These are phyloP conservation scores for Sporobolus alterniflorus DNA, from an alignment of 202 grass and related monocot genomes.

Conservation along the genomic window DNA sequence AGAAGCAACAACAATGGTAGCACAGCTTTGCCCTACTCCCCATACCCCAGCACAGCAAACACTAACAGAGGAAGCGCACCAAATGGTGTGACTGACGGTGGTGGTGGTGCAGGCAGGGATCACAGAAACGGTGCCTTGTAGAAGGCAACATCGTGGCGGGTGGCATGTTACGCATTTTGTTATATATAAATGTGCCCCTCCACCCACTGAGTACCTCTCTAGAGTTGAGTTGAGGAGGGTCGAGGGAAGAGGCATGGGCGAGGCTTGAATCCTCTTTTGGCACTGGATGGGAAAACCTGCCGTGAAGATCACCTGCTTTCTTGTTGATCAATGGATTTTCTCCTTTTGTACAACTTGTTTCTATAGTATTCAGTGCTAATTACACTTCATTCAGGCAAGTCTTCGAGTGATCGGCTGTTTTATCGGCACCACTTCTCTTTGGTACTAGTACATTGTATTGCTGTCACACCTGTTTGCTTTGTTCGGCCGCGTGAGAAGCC, in stretches of 20 bases:
- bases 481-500: too few species aligned
- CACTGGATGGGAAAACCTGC: not conserved
- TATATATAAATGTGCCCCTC: not conserved
- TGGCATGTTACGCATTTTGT: not conserved
- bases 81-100: conserved; percentile 46
- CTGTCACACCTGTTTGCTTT: too few species aligned
- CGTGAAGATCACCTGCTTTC: not conserved
- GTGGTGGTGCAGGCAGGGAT: conserved; percentile 35
- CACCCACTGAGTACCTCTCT: not conserved
- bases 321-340: not conserved
- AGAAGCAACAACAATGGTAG: conserved; percentile 56
- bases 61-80: conserved; percentile 29
- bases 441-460: too few species aligned
- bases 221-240: not conserved
- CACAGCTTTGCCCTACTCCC: conserved; percentile 55
- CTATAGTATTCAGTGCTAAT: not conserved
- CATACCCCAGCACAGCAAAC: conserved; percentile 41
- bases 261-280: not conserved
- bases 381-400: not conserved
- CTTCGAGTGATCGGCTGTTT: not conserved
- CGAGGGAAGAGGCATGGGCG: not conserved
- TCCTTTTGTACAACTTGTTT: conserved; percentile 25
- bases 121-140: conserved; percentile 46
- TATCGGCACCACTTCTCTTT: too few species aligned
- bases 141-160: conserved; percentile 22